These are phyloP conservation scores for Phytophthora melonis DNA, from an alignment of 352 stramenopile species.

Conservation along the genomic window DNA sequence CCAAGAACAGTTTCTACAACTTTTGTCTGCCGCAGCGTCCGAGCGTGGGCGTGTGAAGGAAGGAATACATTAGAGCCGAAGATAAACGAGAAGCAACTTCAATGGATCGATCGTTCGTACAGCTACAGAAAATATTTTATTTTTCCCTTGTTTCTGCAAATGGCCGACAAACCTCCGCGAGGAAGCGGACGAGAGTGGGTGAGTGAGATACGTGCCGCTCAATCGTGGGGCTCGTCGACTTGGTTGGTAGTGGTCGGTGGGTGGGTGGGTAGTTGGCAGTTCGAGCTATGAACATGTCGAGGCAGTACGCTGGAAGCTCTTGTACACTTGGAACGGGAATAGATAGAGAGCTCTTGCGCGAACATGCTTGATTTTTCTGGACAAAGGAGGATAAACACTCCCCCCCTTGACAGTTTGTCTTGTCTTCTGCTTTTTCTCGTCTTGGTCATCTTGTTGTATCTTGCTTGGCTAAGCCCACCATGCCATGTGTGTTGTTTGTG, in stretches of 20 bases:
- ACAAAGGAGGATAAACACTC: constrained; percentile 10
- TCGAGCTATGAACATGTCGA: constrained; percentile 44
- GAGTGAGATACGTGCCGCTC: constrained; percentile 19
- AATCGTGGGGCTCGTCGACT: constrained; percentile 22
- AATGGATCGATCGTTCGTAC: constrained; percentile 28
- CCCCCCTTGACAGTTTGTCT: constrained; percentile 26
- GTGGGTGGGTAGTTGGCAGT: constrained; percentile 10
- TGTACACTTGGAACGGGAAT: constrained; percentile 43
- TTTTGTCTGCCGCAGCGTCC: constrained; percentile 78
- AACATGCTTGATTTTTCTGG: constrained; percentile 36
- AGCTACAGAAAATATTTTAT: constrained; percentile 52
- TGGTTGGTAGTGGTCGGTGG: constrained; percentile 10
- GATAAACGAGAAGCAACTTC: constrained; percentile 3
- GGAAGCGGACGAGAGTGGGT: background rate
- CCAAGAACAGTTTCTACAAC: constrained; percentile 81
- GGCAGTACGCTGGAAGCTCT: constrained; percentile 36
- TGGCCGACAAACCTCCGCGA: constrained; percentile 15
- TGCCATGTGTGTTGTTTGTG: constrained; percentile 20
- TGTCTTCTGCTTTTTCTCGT: constrained; percentile 52
- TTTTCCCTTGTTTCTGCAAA: constrained; percentile 45
- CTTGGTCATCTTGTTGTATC: constrained; percentile 27
- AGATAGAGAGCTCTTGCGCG: constrained; percentile 41
- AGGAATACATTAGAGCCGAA: constrained; percentile 3
- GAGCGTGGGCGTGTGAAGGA: constrained; percentile 21
- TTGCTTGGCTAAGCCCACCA: constrained; percentile 21